A percentile compares a stretch with the other conserved stretches of the same genome.
Conservation (phyloP, 1,139 yeast genomes). For the Magnusiomyces fungicola region DNA sequence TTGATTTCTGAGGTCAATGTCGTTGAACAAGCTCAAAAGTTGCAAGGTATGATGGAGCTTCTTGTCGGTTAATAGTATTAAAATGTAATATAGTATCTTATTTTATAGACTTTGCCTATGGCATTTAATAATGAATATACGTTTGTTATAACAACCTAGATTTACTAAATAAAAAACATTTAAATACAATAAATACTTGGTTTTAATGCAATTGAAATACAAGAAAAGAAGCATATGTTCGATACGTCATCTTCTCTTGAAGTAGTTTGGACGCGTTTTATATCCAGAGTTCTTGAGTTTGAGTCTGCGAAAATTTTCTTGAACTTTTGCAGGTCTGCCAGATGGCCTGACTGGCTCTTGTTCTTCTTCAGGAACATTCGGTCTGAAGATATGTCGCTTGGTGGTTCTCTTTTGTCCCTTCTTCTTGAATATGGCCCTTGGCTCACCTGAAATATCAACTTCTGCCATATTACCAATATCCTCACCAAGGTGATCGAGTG, state of each 20-base stretch:
- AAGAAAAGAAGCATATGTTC: too few species aligned
- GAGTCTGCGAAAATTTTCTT: constrained; percentile 21
- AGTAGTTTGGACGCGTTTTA: constrained; percentile 17
- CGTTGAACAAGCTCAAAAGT: constrained; percentile 80
- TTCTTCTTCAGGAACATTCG: constrained; percentile 10
- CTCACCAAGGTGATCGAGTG: constrained; percentile 16
- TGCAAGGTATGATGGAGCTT: constrained; percentile 89
- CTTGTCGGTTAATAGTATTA: constrained; percentile 42
- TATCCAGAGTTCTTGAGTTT: constrained; percentile 24
- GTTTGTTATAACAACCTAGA: neutral
- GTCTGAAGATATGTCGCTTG: constrained; percentile 48
- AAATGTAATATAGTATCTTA: too few species aligned
- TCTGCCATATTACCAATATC: constrained; percentile 14
- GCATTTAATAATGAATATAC: too few species aligned
- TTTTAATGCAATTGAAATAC: too few species aligned
- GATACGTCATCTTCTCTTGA: constrained; percentile 14
- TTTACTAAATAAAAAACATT: neutral
- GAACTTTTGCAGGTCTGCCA: constrained; percentile 14
- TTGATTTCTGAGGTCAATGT: constrained; percentile 63
- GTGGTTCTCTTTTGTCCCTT: constrained; percentile 57
- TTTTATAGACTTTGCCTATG: too few species aligned
- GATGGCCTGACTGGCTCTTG: constrained; percentile 7
- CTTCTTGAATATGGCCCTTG: constrained; percentile 27
- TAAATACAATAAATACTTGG: neutral
- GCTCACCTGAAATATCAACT: constrained; percentile 1